Base-by-base conservation (phyloP, 1,139 yeast species). In the Torulaspora globosa region DNA sequence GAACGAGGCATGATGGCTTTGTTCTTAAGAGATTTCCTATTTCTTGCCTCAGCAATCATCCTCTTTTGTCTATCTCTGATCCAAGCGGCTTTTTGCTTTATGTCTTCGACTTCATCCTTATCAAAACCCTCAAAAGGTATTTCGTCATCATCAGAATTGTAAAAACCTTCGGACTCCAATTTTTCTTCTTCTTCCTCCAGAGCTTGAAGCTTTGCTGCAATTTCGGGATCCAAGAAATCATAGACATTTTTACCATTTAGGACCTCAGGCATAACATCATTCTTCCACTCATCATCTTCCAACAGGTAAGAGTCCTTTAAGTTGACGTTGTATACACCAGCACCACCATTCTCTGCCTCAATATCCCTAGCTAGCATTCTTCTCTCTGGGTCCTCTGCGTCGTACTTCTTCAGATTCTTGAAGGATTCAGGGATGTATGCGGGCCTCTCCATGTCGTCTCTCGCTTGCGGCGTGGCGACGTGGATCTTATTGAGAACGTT, bases 201-300 rank as follows among this genome's bases (percentile, higher is more conserved):
- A 14, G 96, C 96, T 70, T 87, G 88, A 66, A 92, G 77, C 71
- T 92, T 92, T 57, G 88, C 84, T 44, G 90, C 85, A 65, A 92
- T 92, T 58, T 94, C 98, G 36, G 96, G 88, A 65, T 92, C 99
- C 69, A 94, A 78, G 82, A 85, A 92, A 70, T 92, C 99, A 71
- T 90, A 90, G 50, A 92, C 96, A 68, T 92, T 92, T 74, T 83
- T 85, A 70, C 99, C 99, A 62, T 92, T 90, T 67, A 92, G 74
- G 47, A 92, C 77, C 74, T 92, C 99, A 21, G 99, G 99, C 89
- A 94, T 89, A 55, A 84, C 78, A 68, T 92, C 99, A 56, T 88
- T 80, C 78, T 92, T 92, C 99, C 99, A 92, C 53, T 87, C 95
- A 39, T 90, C 97, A 64, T 94, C 94, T 57, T 92, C 98, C 58